phyloP scores from a whole-genome alignment of 257 asterid species.

The Forsythia suspensa region DNA sequence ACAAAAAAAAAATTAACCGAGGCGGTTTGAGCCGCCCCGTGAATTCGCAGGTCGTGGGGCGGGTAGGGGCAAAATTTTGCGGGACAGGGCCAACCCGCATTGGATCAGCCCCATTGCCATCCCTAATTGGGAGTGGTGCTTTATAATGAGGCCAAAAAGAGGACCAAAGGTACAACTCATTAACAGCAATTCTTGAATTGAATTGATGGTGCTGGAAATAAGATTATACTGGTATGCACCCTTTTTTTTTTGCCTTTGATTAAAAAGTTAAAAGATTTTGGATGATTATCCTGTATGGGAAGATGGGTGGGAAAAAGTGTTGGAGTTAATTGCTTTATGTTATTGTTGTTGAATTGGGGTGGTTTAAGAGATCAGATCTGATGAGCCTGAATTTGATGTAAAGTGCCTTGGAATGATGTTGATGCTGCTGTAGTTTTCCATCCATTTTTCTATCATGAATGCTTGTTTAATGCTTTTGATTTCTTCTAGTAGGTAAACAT shows the following conservation, averaged over 20 bases:
- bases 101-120: too few relatives aligned
- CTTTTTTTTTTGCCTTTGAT: constrained; percentile 26
- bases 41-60: too few relatives aligned
- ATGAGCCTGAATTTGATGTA: neutral
- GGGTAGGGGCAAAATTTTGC: too few relatives aligned
- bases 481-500: too few relatives aligned
- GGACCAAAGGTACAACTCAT: constrained; percentile 74
- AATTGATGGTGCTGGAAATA: constrained; percentile 13
- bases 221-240: constrained; percentile 19
- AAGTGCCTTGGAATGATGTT: neutral
- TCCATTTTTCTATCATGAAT: neutral
- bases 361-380: constrained; percentile 38
- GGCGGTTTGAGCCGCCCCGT: too few relatives aligned
- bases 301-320: constrained; percentile 34
- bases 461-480: neutral
- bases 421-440: neutral
- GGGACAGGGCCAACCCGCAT: too few relatives aligned
- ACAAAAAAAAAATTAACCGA: too few relatives aligned
- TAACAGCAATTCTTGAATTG: constrained; percentile 38
- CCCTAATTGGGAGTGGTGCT: constrained; percentile 97
- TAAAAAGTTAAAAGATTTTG: constrained; percentile 30
- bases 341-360: constrained; percentile 44
- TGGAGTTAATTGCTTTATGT: constrained; percentile 34
- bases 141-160: constrained; percentile 95
- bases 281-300: constrained; percentile 56